Evolutionary conservation across 257 asterid species (phyloP).

Genomic region (Cinchona pubescens): DNA sequence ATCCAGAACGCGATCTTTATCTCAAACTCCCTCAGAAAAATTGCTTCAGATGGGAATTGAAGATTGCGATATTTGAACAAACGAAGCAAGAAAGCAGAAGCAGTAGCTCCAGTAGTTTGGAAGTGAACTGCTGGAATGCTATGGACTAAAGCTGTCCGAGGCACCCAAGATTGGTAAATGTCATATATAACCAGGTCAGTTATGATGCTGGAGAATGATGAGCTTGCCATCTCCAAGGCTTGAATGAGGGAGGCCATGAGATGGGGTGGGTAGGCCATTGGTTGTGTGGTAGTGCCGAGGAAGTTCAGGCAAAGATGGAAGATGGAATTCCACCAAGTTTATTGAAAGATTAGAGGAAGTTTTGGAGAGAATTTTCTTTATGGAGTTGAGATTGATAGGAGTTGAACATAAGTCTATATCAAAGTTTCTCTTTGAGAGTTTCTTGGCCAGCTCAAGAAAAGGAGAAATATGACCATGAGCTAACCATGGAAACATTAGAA

Average conservation of each 20-base stretch:
- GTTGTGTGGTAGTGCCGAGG: slow-evolving; percentile 21
- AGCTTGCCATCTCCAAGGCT: slow-evolving; percentile 32
- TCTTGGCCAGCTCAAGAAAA: slow-evolving; percentile 46
- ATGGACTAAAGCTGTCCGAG: slow-evolving; percentile 12
- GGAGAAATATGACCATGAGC: slow-evolving; percentile 50
- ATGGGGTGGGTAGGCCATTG: slow-evolving; percentile 16
- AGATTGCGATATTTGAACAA: neutral
- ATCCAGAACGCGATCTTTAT: neutral
- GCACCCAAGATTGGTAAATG: slow-evolving; percentile 47
- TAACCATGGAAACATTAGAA: slow-evolving; percentile 49
- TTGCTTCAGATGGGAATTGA: neutral
- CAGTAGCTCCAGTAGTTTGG: slow-evolving; percentile 38
- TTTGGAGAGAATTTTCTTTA: slow-evolving; percentile 23
- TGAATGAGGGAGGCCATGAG: slow-evolving; percentile 32
- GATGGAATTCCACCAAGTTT: slow-evolving; percentile 34
- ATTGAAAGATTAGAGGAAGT: slow-evolving; percentile 23
- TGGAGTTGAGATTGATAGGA: slow-evolving; percentile 35
- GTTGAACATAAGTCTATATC: slow-evolving; percentile 43
- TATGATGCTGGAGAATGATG: slow-evolving; percentile 27
- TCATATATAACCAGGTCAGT: slow-evolving; percentile 35
- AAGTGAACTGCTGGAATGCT: slow-evolving; percentile 41
- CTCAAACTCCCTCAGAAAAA: slow-evolving; percentile 9
- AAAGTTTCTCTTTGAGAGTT: slow-evolving; percentile 37
- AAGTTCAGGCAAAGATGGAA: slow-evolving; percentile 32
- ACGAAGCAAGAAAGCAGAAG: slow-evolving; percentile 20